These are phyloP conservation scores for Neurospora sp. DNA, from an alignment of 495 filamentous ascomycete genomes.

Conservation along the genomic window DNA sequence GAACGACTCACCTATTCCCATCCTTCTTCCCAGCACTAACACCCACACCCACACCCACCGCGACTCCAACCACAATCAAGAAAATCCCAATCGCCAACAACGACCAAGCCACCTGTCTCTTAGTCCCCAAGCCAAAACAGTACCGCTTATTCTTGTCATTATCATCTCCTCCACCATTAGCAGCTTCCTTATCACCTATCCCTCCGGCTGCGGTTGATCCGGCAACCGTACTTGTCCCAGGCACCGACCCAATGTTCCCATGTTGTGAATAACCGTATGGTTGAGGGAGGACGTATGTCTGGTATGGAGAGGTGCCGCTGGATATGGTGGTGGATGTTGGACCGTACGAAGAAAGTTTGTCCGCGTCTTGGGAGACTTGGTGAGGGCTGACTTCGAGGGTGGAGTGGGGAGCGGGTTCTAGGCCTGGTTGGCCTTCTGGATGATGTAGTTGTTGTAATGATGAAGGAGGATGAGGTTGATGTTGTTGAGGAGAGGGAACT, in stretches of 20 bases:
- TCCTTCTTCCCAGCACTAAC: conserved; percentile 6
- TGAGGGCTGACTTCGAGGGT: not conserved
- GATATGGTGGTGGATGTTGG: not conserved
- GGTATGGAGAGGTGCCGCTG: not conserved
- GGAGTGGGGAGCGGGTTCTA: not conserved
- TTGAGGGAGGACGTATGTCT: not conserved
- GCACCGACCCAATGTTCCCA: not conserved
- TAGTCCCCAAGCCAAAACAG: not conserved
- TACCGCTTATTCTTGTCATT: not conserved
- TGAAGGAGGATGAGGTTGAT: not conserved
- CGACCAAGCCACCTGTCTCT: conserved; percentile 14
- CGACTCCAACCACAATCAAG: conserved; percentile 17
- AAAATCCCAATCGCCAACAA: conserved; percentile 15
- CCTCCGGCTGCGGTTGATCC: not conserved
- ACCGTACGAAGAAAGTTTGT: not conserved
- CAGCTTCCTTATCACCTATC: not conserved
- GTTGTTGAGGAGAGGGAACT: not conserved
- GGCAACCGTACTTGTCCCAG: not conserved
- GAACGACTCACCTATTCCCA: conserved; percentile 3
- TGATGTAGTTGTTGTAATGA: not conserved
- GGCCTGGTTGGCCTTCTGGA: not conserved
- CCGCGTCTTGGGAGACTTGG: not conserved
- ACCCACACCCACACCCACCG: conserved; percentile 23
- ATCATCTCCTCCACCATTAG: not conserved
- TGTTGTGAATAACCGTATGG: not conserved